phyloP scores from a whole-genome alignment of 1,139 yeast genomes.

The Sugiyamaella sp. region DNA sequence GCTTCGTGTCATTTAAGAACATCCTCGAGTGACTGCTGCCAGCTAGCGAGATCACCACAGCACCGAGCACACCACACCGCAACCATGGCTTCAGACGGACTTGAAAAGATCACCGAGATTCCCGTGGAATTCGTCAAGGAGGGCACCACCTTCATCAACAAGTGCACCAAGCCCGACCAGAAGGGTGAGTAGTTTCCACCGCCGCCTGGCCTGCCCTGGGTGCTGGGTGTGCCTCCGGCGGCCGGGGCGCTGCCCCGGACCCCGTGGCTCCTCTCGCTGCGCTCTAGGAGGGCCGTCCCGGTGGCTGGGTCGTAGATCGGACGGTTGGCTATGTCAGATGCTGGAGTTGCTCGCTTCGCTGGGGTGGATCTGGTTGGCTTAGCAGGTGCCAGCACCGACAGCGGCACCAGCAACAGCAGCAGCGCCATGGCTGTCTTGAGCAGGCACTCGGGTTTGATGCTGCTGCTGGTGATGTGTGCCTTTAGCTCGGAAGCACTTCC shows the following conservation, averaged over 20 bases:
- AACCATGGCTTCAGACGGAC: slow-evolving; percentile 39
- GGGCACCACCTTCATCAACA: slow-evolving; percentile 82
- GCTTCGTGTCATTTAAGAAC: slow-evolving; percentile 10
- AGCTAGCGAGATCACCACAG: not conserved
- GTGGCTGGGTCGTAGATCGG: not conserved
- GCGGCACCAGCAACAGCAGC: too few relatives aligned
- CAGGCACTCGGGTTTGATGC: too few relatives aligned
- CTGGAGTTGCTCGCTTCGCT: not conserved
- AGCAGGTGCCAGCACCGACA: too few relatives aligned
- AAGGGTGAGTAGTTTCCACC: slow-evolving; percentile 57
- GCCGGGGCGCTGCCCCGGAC: slow-evolving; percentile 9
- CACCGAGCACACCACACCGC: not conserved
- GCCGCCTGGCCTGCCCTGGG: not conserved
- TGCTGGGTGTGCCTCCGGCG: slow-evolving; percentile 2
- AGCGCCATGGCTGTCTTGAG: too few relatives aligned
- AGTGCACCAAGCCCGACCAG: slow-evolving; percentile 90
- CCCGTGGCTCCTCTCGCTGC: slow-evolving; percentile 10
- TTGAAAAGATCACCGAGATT: slow-evolving; percentile 84
- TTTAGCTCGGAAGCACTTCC: too few relatives aligned
- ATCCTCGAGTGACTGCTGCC: not conserved
- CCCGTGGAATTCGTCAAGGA: slow-evolving; percentile 92
- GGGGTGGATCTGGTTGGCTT: too few relatives aligned
- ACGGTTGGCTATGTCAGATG: not conserved
- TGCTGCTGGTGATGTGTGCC: too few relatives aligned
- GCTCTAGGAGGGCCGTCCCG: slow-evolving; percentile 2